These are phyloP conservation scores for Phylloporus sp. DNA, from an alignment of 768 basidiomycete species.

Conservation along the genomic window DNA sequence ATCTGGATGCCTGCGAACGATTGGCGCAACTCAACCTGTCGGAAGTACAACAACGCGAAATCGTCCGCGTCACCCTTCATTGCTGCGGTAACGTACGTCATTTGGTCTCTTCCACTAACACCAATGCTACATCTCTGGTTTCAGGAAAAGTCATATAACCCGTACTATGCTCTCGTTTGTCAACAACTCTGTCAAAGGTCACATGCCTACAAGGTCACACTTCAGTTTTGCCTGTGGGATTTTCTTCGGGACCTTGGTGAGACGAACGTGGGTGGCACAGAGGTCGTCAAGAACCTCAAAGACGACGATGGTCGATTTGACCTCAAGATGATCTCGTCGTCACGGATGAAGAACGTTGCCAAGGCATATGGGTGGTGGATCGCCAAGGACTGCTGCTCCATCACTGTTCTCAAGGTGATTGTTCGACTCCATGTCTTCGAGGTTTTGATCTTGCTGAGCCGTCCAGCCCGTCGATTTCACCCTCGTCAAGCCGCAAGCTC, in stretches of 20 bases:
- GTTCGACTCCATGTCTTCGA: too few species aligned
- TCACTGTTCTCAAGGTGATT: constrained; percentile 81
- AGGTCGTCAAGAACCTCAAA: constrained; percentile 57
- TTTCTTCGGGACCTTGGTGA: constrained; percentile 91
- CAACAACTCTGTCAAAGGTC: constrained; percentile 75
- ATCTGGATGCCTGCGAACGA: constrained; percentile 92
- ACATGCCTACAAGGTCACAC: constrained; percentile 84
- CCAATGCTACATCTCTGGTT: background rate
- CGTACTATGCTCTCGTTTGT: constrained; percentile 88
- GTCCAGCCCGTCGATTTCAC: constrained; percentile 84
- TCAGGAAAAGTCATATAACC: constrained; percentile 86
- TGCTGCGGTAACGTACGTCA: constrained; percentile 82
- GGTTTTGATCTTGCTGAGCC: background rate
- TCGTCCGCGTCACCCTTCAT: constrained; percentile 86
- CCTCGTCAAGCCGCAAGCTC: constrained; percentile 56
- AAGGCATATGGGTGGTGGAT: constrained; percentile 91
- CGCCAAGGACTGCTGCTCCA: constrained; percentile 70
- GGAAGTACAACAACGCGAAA: constrained; percentile 91
- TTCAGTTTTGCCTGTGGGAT: constrained; percentile 97
- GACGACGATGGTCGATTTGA: constrained; percentile 44
- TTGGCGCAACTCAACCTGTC: constrained; percentile 76
- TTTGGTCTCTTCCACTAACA: background rate
- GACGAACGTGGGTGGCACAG: constrained; percentile 70
- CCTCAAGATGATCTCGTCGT: constrained; percentile 49
- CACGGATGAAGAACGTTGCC: constrained; percentile 68